These are phyloP conservation scores for Gigaspora rosea DNA, from an alignment of 192 early-diverging fungal species.

Conservation along the genomic window DNA sequence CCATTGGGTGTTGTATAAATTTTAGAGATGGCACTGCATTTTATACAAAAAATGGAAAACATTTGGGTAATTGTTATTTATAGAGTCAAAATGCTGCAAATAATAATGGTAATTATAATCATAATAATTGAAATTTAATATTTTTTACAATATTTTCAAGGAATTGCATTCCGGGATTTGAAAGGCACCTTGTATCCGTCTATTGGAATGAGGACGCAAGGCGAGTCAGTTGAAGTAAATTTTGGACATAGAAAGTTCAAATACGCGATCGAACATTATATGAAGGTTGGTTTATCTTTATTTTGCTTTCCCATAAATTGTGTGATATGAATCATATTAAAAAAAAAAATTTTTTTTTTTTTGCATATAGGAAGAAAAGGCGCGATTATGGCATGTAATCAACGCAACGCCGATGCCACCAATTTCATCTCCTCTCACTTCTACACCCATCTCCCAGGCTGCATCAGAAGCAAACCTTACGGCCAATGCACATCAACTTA, in stretches of 20 bases:
- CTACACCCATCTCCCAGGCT: conserved; percentile 4
- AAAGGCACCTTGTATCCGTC: conserved; percentile 65
- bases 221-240: conserved; percentile 74
- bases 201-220: conserved; percentile 73
- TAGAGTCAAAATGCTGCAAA: no score
- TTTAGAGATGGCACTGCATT: conserved; percentile 75
- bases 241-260: conserved; percentile 73
- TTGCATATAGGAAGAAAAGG: conserved; percentile 42
- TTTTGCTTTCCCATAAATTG: neutral
- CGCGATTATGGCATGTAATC: conserved; percentile 46
- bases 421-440: conserved; percentile 19
- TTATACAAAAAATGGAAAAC: conserved; percentile 91
- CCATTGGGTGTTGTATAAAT: conserved; percentile 91
- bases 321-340: neutral
- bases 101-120: no score
- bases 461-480: conserved; percentile 31
- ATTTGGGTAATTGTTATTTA: conserved; percentile 50
- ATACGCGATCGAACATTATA: conserved; percentile 73
- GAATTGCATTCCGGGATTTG: conserved; percentile 45
- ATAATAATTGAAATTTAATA: no score
- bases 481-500: conserved; percentile 57
- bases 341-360: neutral
- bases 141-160: neutral
- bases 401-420: conserved; percentile 34
- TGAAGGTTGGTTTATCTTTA: conserved; percentile 46